Base-by-base conservation (phyloP, 2,329 filamentous ascomycete species). In the Verticillium albo-atrum region DNA sequence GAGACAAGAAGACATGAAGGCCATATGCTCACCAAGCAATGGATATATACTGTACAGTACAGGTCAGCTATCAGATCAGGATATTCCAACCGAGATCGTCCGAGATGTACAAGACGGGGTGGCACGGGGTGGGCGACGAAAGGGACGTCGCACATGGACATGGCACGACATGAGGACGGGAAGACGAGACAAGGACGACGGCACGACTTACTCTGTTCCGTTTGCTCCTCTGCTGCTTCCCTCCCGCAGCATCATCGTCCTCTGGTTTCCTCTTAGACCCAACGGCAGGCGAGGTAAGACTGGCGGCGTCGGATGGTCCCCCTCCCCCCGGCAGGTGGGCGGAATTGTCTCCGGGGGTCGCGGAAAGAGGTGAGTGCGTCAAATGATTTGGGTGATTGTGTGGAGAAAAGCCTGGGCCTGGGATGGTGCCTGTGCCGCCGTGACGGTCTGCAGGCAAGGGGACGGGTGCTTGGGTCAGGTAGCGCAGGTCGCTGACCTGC, bases 161-260 rank as follows among this genome's bases (percentile, higher is more conserved):
- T 58, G 59, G 30, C 20, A 42, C 58, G 56, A 56, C 42, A 47
- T 23, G 9, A 47, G 35, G 42, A 57, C 23, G 26, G 26, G 55
- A 34, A 54, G 35, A 52, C 52, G 54, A 53, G 42, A 32, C 54
- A 59, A 55, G 26, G 55, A 58, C 50, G 34, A 60, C 54, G 23
- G 30, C 47, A 37, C 37, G 53, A 79, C 79, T 73, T 65, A 84
- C 81, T 68, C 84, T 74, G 64, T 86, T 87, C 61, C 84, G 79
- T 69, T 86, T 87, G 70, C 82, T 85, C 65, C 83, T 74, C 71
- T 83, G 83, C 72, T 82, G 80, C 70, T 80, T 83, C 20, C 71
- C 66, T 15, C 64, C 61, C 20, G 63, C 64, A 1, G 73, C 77
- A 42, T 80, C 79, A 37, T 80, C 79, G 37, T 78, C 77, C 10